Evolutionary conservation across 768 basidiomycete species (phyloP).

Genomic region (Termitomyces sp.): DNA sequence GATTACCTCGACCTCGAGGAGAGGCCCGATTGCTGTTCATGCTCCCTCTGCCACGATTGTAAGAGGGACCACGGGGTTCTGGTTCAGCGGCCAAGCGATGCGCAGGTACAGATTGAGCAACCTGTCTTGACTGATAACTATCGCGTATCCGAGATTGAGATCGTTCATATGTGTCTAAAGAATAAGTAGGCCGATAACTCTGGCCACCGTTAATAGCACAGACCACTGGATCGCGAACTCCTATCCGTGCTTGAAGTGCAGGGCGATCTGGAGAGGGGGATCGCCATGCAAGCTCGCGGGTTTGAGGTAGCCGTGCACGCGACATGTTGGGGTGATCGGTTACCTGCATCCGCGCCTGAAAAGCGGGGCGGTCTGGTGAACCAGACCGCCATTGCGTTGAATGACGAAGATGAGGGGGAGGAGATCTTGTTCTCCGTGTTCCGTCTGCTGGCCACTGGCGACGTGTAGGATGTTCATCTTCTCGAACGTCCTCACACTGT

Average conservation of each 20-base stretch:
- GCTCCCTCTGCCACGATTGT: background rate
- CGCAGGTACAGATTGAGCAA: background rate
- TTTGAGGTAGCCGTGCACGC: background rate
- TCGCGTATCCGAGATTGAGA: background rate
- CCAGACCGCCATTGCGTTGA: background rate
- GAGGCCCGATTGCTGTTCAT: background rate
- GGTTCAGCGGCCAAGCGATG: constrained; percentile 1
- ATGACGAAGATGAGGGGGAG: background rate
- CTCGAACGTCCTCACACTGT: constrained; percentile 13
- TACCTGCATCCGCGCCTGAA: background rate
- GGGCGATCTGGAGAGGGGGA: constrained; percentile 19
- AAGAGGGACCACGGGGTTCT: constrained; percentile 1
- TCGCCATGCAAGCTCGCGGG: constrained; percentile 7
- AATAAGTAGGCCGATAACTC: constrained; percentile 14
- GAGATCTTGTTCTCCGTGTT: constrained; percentile 2
- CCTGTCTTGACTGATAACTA: background rate
- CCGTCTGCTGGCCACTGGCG: constrained; percentile 15
- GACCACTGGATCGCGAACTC: background rate
- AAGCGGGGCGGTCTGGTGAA: background rate
- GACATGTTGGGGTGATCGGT: background rate
- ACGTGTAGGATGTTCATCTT: constrained; percentile 15
- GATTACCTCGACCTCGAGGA: constrained; percentile 15
- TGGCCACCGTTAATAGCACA: constrained; percentile 7
- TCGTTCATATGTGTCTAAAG: constrained; percentile 1
- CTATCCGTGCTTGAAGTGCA: constrained; percentile 15